These are phyloP conservation scores for Pichia rugopelliculosa DNA, from an alignment of 805 yeast species.

Conservation along the genomic window DNA sequence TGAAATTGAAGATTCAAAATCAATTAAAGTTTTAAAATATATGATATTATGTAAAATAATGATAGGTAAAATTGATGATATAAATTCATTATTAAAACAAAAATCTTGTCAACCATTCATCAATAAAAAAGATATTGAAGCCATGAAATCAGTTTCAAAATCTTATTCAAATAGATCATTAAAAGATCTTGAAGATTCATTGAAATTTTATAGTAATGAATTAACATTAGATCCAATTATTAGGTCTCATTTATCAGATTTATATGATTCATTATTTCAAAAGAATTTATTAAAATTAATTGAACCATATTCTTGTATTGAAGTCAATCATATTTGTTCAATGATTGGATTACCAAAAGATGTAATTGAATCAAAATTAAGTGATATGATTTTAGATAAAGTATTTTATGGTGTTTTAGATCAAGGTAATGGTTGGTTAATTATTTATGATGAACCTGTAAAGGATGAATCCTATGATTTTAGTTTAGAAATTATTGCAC, in stretches of 20 bases:
- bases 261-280: constrained; percentile 87
- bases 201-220: constrained; percentile 63
- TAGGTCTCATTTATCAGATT: constrained; percentile 83
- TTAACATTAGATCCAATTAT: constrained; percentile 81
- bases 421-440: constrained; percentile 97
- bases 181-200: constrained; percentile 82
- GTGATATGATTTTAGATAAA: constrained; percentile 94
- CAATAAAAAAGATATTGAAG: constrained; percentile 82
- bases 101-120: constrained; percentile 37
- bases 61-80: constrained; percentile 82
- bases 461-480: constrained; percentile 85
- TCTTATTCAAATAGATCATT: constrained; percentile 88
- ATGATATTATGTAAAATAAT: constrained; percentile 90
- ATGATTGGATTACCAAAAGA: constrained; percentile 80
- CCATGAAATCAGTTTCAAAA: constrained; percentile 87
- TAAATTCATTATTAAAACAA: constrained; percentile 66
- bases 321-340: constrained; percentile 78
- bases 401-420: constrained; percentile 95
- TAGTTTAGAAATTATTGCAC: constrained; percentile 77
- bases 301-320: constrained; percentile 96
- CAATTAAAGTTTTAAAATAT: constrained; percentile 74
- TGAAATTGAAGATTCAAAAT: constrained; percentile 30
- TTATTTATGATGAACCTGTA: constrained; percentile 82
- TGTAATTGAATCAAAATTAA: constrained; percentile 88
- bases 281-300: constrained; percentile 90